phyloP scores from a whole-genome alignment of 2,329 filamentous ascomycete species.

The Penicillium sp. region DNA sequence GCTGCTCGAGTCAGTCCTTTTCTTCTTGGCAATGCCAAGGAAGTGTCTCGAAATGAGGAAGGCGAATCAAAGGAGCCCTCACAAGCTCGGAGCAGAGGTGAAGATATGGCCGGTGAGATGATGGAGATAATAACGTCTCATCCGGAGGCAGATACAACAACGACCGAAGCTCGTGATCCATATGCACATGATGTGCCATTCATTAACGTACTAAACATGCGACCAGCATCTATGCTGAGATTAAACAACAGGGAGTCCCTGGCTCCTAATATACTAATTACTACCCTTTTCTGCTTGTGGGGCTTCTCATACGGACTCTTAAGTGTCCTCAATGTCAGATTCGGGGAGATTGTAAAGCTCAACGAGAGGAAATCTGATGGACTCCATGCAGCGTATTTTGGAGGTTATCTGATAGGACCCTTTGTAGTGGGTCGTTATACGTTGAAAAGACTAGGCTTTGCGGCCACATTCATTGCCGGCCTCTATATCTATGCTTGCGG shows the following conservation, averaged over 20 bases:
- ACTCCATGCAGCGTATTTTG: constrained; percentile 4
- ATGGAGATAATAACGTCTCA: constrained; percentile 1
- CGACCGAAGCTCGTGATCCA: not conserved
- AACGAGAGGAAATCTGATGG: not conserved
- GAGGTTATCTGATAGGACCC: not conserved
- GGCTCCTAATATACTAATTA: not conserved
- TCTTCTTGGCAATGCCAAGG: not conserved
- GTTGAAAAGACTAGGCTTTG: constrained; percentile 59
- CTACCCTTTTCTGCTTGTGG: constrained; percentile 4
- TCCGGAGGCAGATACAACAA: not conserved
- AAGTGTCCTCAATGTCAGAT: not conserved
- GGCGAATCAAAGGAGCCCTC: not conserved
- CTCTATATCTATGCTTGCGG: constrained; percentile 58
- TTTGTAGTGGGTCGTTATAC: constrained; percentile 52
- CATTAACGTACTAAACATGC: constrained; percentile 3
- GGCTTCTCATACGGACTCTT: constrained; percentile 1
- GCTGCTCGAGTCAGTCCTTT: not conserved
- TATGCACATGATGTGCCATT: not conserved
- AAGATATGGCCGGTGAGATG: not conserved
- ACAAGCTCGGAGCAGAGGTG: not conserved
- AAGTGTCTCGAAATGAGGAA: not conserved
- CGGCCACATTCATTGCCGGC: constrained; percentile 57
- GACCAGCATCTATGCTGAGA: not conserved
- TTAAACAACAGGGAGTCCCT: not conserved
- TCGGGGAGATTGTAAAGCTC: not conserved